Evolutionary conservation across 192 early-diverging fungal species (phyloP), one percentile per base, ranked within the genome.

Genomic region (Entomortierella chlamydospora): DNA sequence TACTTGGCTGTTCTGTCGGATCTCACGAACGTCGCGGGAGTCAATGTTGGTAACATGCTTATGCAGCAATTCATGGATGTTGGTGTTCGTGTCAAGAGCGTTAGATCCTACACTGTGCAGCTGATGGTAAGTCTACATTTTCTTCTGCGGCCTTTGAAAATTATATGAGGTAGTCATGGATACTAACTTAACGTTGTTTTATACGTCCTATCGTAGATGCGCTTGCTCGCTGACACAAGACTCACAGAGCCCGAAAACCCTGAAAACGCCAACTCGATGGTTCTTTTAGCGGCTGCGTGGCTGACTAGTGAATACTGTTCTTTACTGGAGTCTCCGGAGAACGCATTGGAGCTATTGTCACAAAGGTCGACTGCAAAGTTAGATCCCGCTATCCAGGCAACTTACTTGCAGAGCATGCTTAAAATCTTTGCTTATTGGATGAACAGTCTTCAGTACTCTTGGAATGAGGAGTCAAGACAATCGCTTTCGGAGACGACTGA

Each of bases 201-300:
- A 4, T 31, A 29, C 12, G 1, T 49, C 5, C 30, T 15, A 7
- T 42, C 13, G 41, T 80, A 93, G 91, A 88, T 84, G 61, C 86
- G 86, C 8, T 69, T 98, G 50, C 76, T 98, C 7, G 81, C 87
- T 9, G 93, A 97, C 72, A 64, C 71, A 1, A 65, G 61, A 29
- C 81, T 95, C 58, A 80, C 92, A 29, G 87, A 91, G 41, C 87
- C 89, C 30, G 82, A 84, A 11, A 84, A 72, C 33, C 80, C 84
- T 22, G 81, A 87, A 43, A 87, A 88, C 34, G 90, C 92, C 15
- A 92, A 94, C 56, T 83, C 89, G 17, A 85, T 87, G 57, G 91
- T 97, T 0, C 67, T 99, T 20, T 88, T 89, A 37, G 95, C 93
- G 31, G 96, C 98, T 8, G 95, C 95, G 10, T 99, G 95, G 90